A percentile compares a stretch with the other conserved stretches of the same genome.
phyloP scores from a whole-genome alignment of 495 filamentous ascomycete genomes.

The Hypoxylon subgilvum region DNA sequence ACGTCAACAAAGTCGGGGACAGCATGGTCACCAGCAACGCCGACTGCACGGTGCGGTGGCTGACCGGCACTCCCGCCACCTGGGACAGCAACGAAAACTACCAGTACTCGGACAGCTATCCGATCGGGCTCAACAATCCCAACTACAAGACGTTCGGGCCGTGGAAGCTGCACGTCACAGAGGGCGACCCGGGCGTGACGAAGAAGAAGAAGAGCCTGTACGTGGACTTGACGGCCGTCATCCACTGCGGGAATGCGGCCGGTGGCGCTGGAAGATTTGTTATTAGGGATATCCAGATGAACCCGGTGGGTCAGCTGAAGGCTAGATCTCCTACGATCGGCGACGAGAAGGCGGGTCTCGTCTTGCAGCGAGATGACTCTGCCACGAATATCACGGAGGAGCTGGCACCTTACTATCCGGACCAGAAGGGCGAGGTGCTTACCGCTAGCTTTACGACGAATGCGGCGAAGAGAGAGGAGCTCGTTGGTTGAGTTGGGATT shows the following conservation, averaged over 20 bases:
- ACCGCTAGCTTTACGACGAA: not conserved
- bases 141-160: conserved; percentile 18
- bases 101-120: conserved; percentile 7
- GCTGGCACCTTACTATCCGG: conserved; percentile 8
- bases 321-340: not conserved
- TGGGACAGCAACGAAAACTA: conserved; percentile 9
- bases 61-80: conserved; percentile 9
- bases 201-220: conserved; percentile 15
- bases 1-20: conserved; percentile 15
- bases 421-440: conserved; percentile 9
- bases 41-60: conserved; percentile 17
- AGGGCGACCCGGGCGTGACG: conserved; percentile 5
- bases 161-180: not conserved
- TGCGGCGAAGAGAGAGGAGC: not conserved
- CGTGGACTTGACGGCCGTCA: conserved; percentile 15
- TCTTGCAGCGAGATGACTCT: not conserved
- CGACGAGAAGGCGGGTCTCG: not conserved
- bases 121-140: conserved; percentile 7
- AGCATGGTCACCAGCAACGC: conserved; percentile 10
- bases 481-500: not conserved
- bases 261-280: conserved; percentile 2
- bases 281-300: conserved; percentile 3
- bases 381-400: conserved; percentile 5
- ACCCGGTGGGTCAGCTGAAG: conserved; percentile 3
- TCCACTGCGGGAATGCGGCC: conserved; percentile 8